Evolutionary conservation across 1,139 yeast genomes (phyloP), one percentile per base, ranked within the genome.

Genomic region (Lodderomyces theae): DNA sequence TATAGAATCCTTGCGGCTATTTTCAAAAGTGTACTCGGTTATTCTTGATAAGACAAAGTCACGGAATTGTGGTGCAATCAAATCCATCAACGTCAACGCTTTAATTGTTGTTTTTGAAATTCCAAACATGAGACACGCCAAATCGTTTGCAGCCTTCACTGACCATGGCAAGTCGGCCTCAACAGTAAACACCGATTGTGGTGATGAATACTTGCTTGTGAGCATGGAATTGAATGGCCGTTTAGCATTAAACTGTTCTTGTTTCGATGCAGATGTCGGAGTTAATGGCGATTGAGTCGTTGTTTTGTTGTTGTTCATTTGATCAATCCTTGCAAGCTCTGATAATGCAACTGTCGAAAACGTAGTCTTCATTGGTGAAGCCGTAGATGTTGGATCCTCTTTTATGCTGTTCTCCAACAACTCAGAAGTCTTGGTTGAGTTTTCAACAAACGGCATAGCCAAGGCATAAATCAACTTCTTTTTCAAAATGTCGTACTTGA

Each of bases 51-150:
- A 60, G 3, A 84, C 89, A 53, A 84, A 80, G 49, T 76, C 75
- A 49, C 88, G 69, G 40, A 85, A 81, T 51, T 84, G 83, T 0
- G 86, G 83, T 11, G 89, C 86, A 26, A 89, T 79, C 46, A 88
- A 71, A 57, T 87, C 95, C 67, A 86, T 69, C 34, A 90, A 69
- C 1, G 88, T 77, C 40, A 84, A 62, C 13, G 82, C 73, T 36
- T 76, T 74, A 37, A 89, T 69, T 38, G 83, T 81, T 24, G 69
- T 70, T 53, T 81, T 80, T 45, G 86, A 80, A 9, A 86, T 80
- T 13, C 96, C 97, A 65, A 89, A 86, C 69, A 86, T 81, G 48
- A 88, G 71, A 56, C 95, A 86, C 0, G 96, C 96, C 51, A 88
- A 69, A 61, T 90, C 97, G 56, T 90, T 90, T 7, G 95, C 90